phyloP scores from a whole-genome alignment of 257 asterid species.

The Cynanchum wilfordii region DNA sequence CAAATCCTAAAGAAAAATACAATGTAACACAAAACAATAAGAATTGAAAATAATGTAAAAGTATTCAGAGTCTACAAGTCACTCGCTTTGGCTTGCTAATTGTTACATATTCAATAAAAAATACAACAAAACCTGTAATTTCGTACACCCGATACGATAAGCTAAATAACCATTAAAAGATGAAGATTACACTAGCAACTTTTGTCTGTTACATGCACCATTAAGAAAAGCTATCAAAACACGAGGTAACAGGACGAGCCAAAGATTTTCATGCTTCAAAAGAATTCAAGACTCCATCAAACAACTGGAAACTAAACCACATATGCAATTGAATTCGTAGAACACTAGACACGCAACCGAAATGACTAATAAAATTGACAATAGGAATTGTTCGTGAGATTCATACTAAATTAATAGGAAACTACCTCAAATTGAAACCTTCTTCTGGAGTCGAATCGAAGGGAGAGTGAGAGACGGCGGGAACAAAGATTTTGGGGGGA shows the following conservation, averaged over 20 bases:
- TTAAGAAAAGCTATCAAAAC: background rate
- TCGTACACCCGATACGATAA: background rate
- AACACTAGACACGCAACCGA: background rate
- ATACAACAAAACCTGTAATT: background rate
- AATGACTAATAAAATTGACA: background rate
- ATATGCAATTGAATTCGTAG: too few species aligned
- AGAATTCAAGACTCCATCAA: background rate
- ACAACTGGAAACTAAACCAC: background rate
- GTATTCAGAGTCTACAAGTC: background rate
- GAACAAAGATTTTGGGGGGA: background rate
- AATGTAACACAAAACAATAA: background rate
- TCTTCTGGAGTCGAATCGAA: background rate
- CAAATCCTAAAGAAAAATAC: background rate
- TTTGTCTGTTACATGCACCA: background rate
- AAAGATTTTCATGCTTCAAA: background rate
- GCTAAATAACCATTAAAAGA: background rate
- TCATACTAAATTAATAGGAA: background rate
- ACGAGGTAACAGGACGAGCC: background rate
- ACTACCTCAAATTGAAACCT: conserved; percentile 3
- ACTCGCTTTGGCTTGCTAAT: background rate
- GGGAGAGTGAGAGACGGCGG: background rate
- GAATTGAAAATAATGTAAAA: background rate
- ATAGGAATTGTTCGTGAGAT: background rate
- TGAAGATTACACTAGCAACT: background rate
- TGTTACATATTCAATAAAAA: background rate